A percentile compares a stretch with the other conserved stretches of the same genome.
Conservation (phyloP, 805 yeast species). For the Komagataella pseudopastoris region DNA sequence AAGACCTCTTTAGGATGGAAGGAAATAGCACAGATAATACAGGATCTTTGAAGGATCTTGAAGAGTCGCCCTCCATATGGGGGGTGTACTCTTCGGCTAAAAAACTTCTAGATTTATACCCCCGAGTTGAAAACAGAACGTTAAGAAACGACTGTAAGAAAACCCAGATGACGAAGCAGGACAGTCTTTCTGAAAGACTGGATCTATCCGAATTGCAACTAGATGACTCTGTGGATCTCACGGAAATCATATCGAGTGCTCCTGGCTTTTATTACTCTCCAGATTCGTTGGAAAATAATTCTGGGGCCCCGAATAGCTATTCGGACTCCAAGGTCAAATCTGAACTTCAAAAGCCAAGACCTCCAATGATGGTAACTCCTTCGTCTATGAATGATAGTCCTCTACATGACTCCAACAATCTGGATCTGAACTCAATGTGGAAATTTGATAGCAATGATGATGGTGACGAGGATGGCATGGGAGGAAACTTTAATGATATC, state of each 20-base stretch:
- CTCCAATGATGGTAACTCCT: not conserved
- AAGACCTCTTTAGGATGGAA: not conserved
- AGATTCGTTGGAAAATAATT: conserved; percentile 2
- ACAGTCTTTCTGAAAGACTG: not conserved
- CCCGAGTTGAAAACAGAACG: conserved; percentile 18
- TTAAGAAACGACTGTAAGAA: conserved; percentile 15
- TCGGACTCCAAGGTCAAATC: not conserved
- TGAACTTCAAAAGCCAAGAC: not conserved
- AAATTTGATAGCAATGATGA: not conserved
- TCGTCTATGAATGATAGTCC: not conserved
- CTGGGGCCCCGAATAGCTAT: not conserved
- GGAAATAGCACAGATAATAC: not conserved
- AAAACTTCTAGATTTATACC: conserved; percentile 17
- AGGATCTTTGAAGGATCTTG: not conserved
- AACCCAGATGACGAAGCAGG: conserved; percentile 7
- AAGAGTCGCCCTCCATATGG: conserved; percentile 16
- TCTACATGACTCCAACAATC: not conserved
- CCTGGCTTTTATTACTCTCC: conserved; percentile 11
- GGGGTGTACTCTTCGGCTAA: conserved; percentile 19
- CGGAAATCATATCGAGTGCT: conserved; percentile 6
- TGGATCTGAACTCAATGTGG: not conserved
- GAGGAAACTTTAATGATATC: not conserved
- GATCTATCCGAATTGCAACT: conserved; percentile 1
- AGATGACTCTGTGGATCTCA: conserved; percentile 4
- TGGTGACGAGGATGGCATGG: not conserved